phyloP scores from a whole-genome alignment of 1,139 yeast genomes.

The Suhomyces coccinellae region DNA sequence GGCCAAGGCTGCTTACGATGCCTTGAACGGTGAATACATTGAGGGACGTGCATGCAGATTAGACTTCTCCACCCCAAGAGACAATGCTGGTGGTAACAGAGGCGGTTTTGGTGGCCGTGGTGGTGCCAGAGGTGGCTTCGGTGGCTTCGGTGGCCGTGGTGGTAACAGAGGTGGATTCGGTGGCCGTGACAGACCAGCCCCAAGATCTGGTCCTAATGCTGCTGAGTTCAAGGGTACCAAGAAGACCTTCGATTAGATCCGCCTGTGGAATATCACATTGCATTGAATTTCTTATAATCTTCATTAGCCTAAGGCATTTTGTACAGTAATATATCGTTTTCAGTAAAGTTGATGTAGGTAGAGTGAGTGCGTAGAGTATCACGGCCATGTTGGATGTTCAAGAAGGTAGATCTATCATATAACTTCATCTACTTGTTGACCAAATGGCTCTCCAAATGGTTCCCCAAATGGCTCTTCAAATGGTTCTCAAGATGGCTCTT shows the following conservation, averaged over 20 bases:
- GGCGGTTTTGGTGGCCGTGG: conserved; percentile 30
- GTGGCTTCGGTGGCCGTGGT: conserved; percentile 33
- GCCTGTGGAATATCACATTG: not conserved
- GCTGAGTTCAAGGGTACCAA: conserved; percentile 72
- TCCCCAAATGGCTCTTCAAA: too few species aligned
- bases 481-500: too few species aligned
- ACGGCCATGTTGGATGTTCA: too few species aligned
- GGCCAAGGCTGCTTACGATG: conserved; percentile 86
- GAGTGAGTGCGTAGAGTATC: too few species aligned
- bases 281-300: conserved; percentile 2
- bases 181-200: conserved; percentile 52
- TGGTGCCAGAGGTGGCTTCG: conserved; percentile 47
- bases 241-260: conserved; percentile 69
- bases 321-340: conserved; percentile 2
- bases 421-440: too few species aligned
- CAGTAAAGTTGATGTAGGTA: not conserved
- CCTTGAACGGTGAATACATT: conserved; percentile 83
- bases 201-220: conserved; percentile 58
- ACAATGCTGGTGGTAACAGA: conserved; percentile 24
- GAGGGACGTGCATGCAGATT: conserved; percentile 94
- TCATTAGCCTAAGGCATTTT: conserved; percentile 1
- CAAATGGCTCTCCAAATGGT: too few species aligned
- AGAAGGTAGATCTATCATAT: too few species aligned
- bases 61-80: conserved; percentile 92
- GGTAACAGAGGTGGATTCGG: conserved; percentile 46